A percentile compares a stretch with the other conserved stretches of the same genome.
Conservation (phyloP, 345 rosid genomes). For the Physaria fendleri region DNA sequence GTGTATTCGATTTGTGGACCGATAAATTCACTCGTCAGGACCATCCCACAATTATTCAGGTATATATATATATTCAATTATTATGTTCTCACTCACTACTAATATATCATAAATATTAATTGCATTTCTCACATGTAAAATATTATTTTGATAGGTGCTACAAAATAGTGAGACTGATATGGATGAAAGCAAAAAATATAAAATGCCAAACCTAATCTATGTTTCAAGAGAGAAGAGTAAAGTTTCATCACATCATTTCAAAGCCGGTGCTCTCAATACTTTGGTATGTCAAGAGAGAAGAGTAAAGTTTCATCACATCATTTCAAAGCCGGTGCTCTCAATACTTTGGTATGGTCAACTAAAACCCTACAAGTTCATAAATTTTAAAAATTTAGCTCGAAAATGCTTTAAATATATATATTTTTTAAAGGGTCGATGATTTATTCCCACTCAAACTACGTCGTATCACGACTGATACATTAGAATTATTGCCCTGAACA, state of each 20-base stretch:
- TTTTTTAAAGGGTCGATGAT: no score
- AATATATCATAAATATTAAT: not conserved
- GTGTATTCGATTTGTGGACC: conserved; percentile 41
- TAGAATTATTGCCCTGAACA: no score
- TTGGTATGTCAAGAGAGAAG: no score
- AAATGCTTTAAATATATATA: no score
- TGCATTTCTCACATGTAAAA: no score
- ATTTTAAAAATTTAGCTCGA: no score
- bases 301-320: no score
- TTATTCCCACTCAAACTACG: no score
- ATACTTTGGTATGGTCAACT: no score
- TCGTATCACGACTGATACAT: no score
- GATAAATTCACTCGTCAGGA: conserved; percentile 39
- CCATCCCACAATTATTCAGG: conserved; percentile 69
- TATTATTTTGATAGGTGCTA: conserved; percentile 37
- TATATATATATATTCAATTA: not conserved
- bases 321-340: no score
- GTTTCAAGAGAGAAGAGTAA: conserved; percentile 57
- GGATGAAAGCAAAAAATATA: conserved; percentile 28
- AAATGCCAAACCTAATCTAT: conserved; percentile 59
- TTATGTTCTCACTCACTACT: not conserved
- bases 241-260: conserved; percentile 49
- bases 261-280: conserved; percentile 82
- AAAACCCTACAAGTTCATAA: no score
- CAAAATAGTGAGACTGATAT: conserved; percentile 36